These are phyloP conservation scores for Tagetes patula DNA, from an alignment of 129 eudicot genomes.

Conservation along the genomic window DNA sequence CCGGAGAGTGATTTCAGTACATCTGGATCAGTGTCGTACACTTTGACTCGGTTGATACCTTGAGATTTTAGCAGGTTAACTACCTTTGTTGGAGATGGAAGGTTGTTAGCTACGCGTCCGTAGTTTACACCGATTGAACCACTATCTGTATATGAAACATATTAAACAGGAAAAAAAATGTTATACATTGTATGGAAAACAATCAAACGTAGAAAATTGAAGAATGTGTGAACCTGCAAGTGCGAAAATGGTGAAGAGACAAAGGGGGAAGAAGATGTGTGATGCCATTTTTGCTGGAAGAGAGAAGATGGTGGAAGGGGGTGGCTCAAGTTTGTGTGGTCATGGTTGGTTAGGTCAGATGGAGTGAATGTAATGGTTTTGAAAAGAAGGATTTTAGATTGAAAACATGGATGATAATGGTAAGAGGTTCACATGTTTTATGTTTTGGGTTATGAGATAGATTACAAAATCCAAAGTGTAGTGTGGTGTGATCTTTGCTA, in stretches of 20 bases:
- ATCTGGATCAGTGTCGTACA: conserved; percentile 82
- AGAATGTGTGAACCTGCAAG: conserved; percentile 33
- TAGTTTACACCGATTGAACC: conserved; percentile 90
- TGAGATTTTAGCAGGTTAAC: conserved; percentile 70
- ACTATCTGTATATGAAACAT: conserved; percentile 47
- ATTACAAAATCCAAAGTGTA: background rate
- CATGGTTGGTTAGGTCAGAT: background rate
- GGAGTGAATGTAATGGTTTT: background rate
- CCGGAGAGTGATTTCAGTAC: conserved; percentile 68
- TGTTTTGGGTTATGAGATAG: background rate
- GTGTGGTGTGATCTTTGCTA: background rate
- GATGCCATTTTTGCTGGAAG: conserved; percentile 37
- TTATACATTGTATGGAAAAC: too few relatives aligned
- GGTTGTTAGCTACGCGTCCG: conserved; percentile 74
- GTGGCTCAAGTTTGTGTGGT: background rate
- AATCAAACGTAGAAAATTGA: background rate
- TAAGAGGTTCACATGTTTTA: background rate
- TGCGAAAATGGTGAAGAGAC: conserved; percentile 31
- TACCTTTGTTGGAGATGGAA: conserved; percentile 70
- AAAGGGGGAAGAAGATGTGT: conserved; percentile 10
- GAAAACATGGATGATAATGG: background rate
- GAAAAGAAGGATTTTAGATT: background rate
- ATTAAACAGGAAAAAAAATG: too few relatives aligned
- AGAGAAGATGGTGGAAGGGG: background rate
- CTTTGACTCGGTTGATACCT: conserved; percentile 59